These are phyloP conservation scores for Ilyonectria sp. DNA, from an alignment of 2,329 filamentous ascomycete species.

Conservation along the genomic window DNA sequence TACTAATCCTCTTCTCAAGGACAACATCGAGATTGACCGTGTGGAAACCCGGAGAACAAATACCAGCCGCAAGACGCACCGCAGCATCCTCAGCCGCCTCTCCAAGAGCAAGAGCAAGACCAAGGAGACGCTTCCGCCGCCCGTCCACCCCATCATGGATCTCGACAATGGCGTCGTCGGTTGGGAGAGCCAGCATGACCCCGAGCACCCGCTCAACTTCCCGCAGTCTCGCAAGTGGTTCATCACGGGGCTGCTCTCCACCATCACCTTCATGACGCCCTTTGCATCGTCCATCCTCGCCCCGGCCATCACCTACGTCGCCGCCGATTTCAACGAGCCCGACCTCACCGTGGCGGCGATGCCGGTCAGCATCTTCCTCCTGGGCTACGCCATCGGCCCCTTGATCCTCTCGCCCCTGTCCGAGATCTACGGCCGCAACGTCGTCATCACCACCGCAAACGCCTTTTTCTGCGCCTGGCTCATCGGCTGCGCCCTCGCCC, in stretches of 20 bases:
- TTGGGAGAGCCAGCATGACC: conserved; percentile 73
- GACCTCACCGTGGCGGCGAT: conserved; percentile 61
- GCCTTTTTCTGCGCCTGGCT: conserved; percentile 74
- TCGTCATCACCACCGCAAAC: conserved; percentile 71
- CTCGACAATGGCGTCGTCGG: conserved; percentile 69
- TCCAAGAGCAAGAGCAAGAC: conserved; percentile 44
- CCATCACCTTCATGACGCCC: conserved; percentile 76
- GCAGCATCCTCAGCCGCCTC: conserved; percentile 44
- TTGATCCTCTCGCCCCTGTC: conserved; percentile 71
- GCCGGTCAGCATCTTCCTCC: conserved; percentile 73
- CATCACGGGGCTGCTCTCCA: conserved; percentile 68
- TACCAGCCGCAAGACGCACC: conserved; percentile 40
- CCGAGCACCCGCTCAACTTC: conserved; percentile 73
- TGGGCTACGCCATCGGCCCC: conserved; percentile 72
- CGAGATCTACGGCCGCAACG: conserved; percentile 75
- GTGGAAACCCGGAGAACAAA: conserved; percentile 35
- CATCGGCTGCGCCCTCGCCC: conserved; percentile 75
- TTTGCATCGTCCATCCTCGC: conserved; percentile 75
- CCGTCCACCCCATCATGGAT: conserved; percentile 63
- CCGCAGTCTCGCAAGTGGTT: conserved; percentile 69
- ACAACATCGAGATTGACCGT: conserved; percentile 35
- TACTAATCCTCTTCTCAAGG: conserved; percentile 21
- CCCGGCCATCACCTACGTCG: conserved; percentile 63
- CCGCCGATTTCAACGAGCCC: conserved; percentile 58
- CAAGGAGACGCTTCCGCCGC: conserved; percentile 52